Evolutionary conservation across 2,329 filamentous ascomycete species (phyloP), one percentile per base, ranked within the genome.

Genomic region (Drechslerella dactyloides): DNA sequence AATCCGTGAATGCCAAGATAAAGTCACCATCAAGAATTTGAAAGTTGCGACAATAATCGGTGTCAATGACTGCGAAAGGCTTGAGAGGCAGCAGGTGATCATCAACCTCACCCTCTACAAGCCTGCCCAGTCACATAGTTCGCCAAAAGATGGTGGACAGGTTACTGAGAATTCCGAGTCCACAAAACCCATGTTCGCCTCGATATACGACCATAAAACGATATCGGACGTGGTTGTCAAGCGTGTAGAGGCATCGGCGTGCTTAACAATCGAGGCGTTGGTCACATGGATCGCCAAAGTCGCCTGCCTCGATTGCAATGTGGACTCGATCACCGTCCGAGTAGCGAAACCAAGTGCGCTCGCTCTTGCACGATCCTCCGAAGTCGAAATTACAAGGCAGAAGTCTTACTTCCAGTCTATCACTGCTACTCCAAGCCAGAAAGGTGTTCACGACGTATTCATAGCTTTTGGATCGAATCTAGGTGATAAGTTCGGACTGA

Each of bases 381-480:
- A 82, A 8, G 80, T 84, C n/a, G 81, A 83, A 73, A 80, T 84
- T 52, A 83, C 82, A 42, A 78, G 82, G 46, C 80, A 80, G 8
- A 79, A 79, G 64, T 78, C 78, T 7, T 83, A 82, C 76, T 83
- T 83, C 69, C 76, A 78, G 55, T 74, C 77, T 15, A 40, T 64
- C n/a, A 58, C 73, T 10, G 40, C 53, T 15, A 44, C 69, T 15
- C 46, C 48, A 10, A 52, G 27, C 1, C 63, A 55, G 2, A 57
- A 48, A 24, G 7, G 66, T 10, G 57, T 51, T 21, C 74, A 75
- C 17, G 68, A 74, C 35, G 91, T 90, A 0, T 96, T 90, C 78
- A 86, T 99, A 76, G 94, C 93, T 6, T 82, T 99, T 5, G 94
- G 94, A 0, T 96, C 93, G 81, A 99, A 99, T 79, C 80, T 97